Base-by-base conservation (phyloP, 2,329 filamentous ascomycete genomes). In the Colletotrichum australisinense region DNA sequence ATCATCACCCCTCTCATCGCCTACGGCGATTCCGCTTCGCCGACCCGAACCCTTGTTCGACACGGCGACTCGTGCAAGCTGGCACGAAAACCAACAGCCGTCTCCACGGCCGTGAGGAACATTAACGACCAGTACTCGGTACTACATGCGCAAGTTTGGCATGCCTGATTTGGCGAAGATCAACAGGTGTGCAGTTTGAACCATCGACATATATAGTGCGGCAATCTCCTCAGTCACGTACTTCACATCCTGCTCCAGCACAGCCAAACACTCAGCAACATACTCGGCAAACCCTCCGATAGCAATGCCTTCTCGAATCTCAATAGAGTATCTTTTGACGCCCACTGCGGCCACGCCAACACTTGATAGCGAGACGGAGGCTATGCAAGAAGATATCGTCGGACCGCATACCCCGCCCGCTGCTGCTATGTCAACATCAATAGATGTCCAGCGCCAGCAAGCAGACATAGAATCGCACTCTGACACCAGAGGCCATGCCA, bases 191-290 rank as follows among this genome's bases (percentile, higher is more conserved):
- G 30, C 42, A 63, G 26, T 55, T 57, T 30, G 14, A 68, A 56
- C 14, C 16, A 22, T n/a, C 24, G 32, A 57, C 5, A 22, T 35
- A 63, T 24, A 63, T 68, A 68, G 58, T 11, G 55, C n/a, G 19
- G 19, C 32, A 32, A 38, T 56, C 42, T 30, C 56, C 49, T 68
- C 28, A 30, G 11, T 63, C 8, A 62, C 49, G 6, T 26, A 57
- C 66, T 63, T 68, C 28, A 63, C 32, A 4, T 68, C 14, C 55
- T 63, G 49, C 58, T 63, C 35, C 11, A 60, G 8, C 35, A 62
- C 16, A 22, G 6, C 30, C 30, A 30, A 56, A 57, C 14, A 56
- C 26, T 49, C 2, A 57, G 32, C 11, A 22, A 68, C 16, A 46
- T 62, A 49, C 58, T 68, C 24, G 49, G 49, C 5, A 19, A 57